Evolutionary conservation across 2,329 filamentous ascomycete genomes (phyloP).

Genomic region (Fusarium duplospermum): DNA sequence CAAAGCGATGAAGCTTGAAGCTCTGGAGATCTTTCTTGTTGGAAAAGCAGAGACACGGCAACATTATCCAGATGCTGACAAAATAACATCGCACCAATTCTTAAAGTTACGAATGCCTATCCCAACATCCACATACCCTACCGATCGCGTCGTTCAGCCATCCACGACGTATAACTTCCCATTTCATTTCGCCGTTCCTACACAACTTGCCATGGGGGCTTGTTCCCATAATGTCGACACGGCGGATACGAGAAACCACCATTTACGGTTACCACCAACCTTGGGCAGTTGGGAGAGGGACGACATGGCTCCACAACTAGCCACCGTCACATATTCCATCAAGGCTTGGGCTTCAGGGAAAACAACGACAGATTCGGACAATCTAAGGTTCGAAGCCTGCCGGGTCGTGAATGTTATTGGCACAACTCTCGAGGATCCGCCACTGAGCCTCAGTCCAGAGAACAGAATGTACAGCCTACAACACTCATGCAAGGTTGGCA

Average conservation of each 20-base stretch:
- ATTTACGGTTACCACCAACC: background rate
- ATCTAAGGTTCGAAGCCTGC: background rate
- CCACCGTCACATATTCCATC: background rate
- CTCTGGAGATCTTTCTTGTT: background rate
- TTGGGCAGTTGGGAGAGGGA: background rate
- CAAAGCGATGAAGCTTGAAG: background rate
- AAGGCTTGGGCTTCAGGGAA: background rate
- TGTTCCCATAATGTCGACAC: background rate
- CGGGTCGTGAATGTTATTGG: background rate
- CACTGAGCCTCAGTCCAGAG: background rate
- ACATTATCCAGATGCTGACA: background rate
- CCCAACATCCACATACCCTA: background rate
- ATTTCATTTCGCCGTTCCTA: background rate
- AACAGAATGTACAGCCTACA: background rate
- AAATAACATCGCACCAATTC: background rate
- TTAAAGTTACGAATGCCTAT: background rate
- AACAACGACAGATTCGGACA: background rate
- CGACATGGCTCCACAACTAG: background rate
- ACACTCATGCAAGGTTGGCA: background rate
- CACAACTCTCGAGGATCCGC: background rate
- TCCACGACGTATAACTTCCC: background rate
- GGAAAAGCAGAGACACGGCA: background rate
- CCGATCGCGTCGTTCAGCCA: background rate
- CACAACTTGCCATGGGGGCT: background rate
- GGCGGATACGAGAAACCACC: background rate